phyloP scores from a whole-genome alignment of 805 yeast species.

The Wickerhamiella parazyma region DNA sequence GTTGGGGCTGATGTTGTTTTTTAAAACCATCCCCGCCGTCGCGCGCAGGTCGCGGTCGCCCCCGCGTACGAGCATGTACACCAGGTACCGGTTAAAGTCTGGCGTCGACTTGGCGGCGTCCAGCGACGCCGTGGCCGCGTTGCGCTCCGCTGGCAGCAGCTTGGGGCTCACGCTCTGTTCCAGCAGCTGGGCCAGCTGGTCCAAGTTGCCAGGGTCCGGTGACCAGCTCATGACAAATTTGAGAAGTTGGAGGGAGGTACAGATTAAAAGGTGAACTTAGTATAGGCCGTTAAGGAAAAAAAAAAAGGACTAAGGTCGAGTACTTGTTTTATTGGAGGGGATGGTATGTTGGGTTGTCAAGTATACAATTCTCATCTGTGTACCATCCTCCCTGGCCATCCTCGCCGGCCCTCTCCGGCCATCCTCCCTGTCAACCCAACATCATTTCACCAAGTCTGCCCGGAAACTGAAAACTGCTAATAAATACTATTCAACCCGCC shows the following conservation, averaged over 20 bases:
- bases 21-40: conserved; percentile 75
- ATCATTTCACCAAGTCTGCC: too few species aligned
- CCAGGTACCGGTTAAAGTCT: conserved; percentile 69
- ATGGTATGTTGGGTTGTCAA: too few species aligned
- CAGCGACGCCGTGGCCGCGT: conserved; percentile 59
- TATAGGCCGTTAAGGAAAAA: too few species aligned
- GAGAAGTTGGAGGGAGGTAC: background rate
- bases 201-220: conserved; percentile 48
- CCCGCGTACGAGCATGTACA: conserved; percentile 51
- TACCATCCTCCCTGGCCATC: too few species aligned
- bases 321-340: too few species aligned
- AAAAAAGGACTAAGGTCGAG: too few species aligned
- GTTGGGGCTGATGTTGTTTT: conserved; percentile 47
- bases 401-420: too few species aligned
- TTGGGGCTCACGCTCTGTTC: conserved; percentile 57
- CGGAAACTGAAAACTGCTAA: too few species aligned
- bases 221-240: conserved; percentile 35
- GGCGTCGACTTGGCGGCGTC: conserved; percentile 55
- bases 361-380: too few species aligned
- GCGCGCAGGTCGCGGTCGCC: conserved; percentile 48
- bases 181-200: conserved; percentile 53
- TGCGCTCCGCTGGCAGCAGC: conserved; percentile 33
- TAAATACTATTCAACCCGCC: background rate
- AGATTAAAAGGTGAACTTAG: background rate
- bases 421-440: too few species aligned